Conservation (phyloP, 2,329 filamentous ascomycete genomes). For the Apiospora pterosperma region DNA sequence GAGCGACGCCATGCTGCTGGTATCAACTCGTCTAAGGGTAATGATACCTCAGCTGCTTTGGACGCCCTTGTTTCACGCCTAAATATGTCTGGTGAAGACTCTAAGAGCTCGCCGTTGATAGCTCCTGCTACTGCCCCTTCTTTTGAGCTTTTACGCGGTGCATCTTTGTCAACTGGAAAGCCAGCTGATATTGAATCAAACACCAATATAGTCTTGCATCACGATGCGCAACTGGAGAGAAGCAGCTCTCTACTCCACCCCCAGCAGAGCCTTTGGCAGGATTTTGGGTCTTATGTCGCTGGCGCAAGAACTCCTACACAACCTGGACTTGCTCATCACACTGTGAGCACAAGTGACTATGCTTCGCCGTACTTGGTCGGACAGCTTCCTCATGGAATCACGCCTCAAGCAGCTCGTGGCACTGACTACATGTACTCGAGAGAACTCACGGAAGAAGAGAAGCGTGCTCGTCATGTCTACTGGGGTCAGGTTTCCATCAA, state of each 20-base stretch:
- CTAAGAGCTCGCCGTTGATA: slow-evolving; percentile 41
- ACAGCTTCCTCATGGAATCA: slow-evolving; percentile 41
- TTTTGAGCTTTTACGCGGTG: neutral
- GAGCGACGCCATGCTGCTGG: slow-evolving; percentile 16
- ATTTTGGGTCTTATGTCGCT: neutral
- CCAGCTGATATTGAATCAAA: slow-evolving; percentile 1
- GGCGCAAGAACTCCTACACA: neutral
- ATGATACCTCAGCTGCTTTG: slow-evolving; percentile 16
- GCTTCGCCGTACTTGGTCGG: slow-evolving; percentile 54
- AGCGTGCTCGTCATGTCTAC: slow-evolving; percentile 56
- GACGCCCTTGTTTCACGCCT: slow-evolving; percentile 21
- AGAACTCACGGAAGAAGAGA: slow-evolving; percentile 56
- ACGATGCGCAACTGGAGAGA: neutral
- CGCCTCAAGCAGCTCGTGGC: slow-evolving; percentile 36
- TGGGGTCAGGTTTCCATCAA: slow-evolving; percentile 55
- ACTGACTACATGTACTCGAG: slow-evolving; percentile 53
- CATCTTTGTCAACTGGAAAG: slow-evolving; percentile 7
- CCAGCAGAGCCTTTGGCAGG: slow-evolving; percentile 4
- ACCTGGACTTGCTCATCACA: neutral
- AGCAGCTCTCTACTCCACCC: neutral
- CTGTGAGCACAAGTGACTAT: neutral
- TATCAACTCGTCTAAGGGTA: slow-evolving; percentile 22
- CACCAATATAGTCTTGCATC: slow-evolving; percentile 6
- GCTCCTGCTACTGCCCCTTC: slow-evolving; percentile 31
- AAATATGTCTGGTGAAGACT: neutral